Evolutionary conservation across 2,329 filamentous ascomycete species (phyloP).

Genomic region (Ciborinia camelliae): DNA sequence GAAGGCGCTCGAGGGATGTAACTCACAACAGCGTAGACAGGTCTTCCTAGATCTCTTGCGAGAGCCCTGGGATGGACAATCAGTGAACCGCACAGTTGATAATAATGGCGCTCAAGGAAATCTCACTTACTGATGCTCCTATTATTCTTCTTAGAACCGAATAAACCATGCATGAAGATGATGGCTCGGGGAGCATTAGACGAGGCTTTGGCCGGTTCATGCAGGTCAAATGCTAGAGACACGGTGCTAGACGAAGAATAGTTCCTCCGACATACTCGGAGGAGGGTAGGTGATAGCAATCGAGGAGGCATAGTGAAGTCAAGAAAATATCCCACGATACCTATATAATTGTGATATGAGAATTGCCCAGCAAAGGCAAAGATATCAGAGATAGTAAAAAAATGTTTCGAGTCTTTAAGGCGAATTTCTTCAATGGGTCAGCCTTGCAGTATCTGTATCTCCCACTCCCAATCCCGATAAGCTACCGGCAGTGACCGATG

Average conservation of each 20-base stretch:
- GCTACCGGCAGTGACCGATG: neutral
- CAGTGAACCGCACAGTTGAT: constrained; percentile 21
- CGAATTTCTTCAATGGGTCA: constrained; percentile 11
- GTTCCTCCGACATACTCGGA: constrained; percentile 15
- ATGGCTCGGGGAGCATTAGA: constrained; percentile 58
- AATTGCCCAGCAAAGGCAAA: neutral
- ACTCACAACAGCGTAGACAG: constrained; percentile 76
- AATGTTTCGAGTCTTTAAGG: neutral
- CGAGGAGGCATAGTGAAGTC: constrained; percentile 23
- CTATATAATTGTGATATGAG: neutral
- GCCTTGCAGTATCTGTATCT: constrained; percentile 14
- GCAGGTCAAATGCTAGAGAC: constrained; percentile 61
- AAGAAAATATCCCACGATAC: neutral
- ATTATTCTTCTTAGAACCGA: constrained; percentile 95
- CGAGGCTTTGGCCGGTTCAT: constrained; percentile 53
- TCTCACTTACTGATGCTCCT: constrained; percentile 85
- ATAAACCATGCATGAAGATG: constrained; percentile 86
- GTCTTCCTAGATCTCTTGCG: constrained; percentile 73
- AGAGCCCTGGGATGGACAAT: constrained; percentile 57
- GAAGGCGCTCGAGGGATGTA: neutral
- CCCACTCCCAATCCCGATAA: constrained; percentile 2
- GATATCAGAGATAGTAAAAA: constrained; percentile 7
- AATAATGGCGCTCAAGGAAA: constrained; percentile 13
- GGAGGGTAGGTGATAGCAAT: constrained; percentile 14
- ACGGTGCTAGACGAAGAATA: constrained; percentile 25